Evolutionary conservation across 1,284 basidiomycete genomes (phyloP), one percentile per base, ranked within the genome.

Genomic region (Sporisorium reilianum): DNA sequence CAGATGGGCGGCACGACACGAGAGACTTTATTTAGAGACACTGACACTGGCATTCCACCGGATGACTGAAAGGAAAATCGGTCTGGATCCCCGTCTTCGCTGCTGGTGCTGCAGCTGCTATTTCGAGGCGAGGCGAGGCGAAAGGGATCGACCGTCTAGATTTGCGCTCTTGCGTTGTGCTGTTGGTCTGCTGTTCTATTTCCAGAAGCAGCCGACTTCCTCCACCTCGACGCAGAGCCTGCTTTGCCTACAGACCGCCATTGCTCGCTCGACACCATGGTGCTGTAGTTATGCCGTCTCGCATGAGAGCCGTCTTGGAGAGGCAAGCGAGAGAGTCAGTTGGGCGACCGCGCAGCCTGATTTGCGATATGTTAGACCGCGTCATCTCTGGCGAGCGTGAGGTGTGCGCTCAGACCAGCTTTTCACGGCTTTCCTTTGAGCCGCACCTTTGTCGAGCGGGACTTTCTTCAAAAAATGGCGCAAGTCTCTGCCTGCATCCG

Each of bases 1-100:
- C 67, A 64, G 52, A 51, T 55, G 32, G 16, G 50, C 50, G 42
- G 56, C 61, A 64, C 45, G 26, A 32, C 28, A 23, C 41, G n/a
- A 42, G 52, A 32, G 40, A 20, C 10, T 26, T 26, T 25, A 16
- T 45, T 46, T 28, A 28, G 44, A 45, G 23, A 36, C 50, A 30
- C 28, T 26, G 26, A 54, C 51, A 44, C 62, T 64, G 51, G 5
- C 40, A n/a, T 44, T 25, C 18, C 7, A 0, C 2, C 5, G 38
- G 38, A n/a, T 20, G n/a, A 41, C 38, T 18, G 20, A 4, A 14
- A 41, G 38, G n/a, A 10, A 41, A 20, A 36, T 22, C 10, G 25
- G 30, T 42, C 50, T 23, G 12, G 32, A 25, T 11, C 22, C n/a
- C 22, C 12, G 22, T 23, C 22, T 11, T 38, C 34, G 34, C 32